A percentile compares a stretch with the other conserved stretches of the same genome.
phyloP scores from a whole-genome alignment of 495 filamentous ascomycete species.

The Penicillium soppii region DNA sequence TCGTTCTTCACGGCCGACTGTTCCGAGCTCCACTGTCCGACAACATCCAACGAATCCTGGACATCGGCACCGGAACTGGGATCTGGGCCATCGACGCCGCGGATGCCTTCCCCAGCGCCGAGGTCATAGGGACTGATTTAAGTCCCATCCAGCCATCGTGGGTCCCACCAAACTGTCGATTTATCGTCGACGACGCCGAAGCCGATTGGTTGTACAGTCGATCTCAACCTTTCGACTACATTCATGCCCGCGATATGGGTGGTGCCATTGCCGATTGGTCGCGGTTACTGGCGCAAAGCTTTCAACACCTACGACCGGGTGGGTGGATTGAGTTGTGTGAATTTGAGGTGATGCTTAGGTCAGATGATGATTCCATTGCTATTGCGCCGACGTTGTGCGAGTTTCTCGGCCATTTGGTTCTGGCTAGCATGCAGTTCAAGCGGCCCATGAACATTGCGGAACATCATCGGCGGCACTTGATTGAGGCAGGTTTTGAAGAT shows the following conservation, averaged over 20 bases:
- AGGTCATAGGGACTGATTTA: constrained; percentile 38
- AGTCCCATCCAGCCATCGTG: constrained; percentile 37
- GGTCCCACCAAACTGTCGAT: constrained; percentile 48
- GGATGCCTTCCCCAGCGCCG: constrained; percentile 55
- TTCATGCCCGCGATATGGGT: constrained; percentile 48
- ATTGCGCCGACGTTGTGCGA: constrained; percentile 31
- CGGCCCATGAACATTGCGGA: constrained; percentile 41
- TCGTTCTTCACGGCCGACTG: constrained; percentile 56
- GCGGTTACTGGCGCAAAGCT: constrained; percentile 34
- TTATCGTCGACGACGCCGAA: constrained; percentile 51
- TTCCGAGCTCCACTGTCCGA: constrained; percentile 57
- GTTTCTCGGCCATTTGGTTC: constrained; percentile 29
- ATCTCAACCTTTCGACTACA: constrained; percentile 43
- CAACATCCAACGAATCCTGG: constrained; percentile 60
- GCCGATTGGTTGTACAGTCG: constrained; percentile 48
- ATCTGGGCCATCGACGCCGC: constrained; percentile 63
- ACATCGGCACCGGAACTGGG: constrained; percentile 66
- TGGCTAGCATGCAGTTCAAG: constrained; percentile 37
- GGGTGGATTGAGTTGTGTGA: constrained; percentile 58
- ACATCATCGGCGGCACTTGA: constrained; percentile 27
- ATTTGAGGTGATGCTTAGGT: constrained; percentile 41
- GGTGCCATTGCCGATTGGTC: constrained; percentile 49
- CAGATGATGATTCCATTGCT: constrained; percentile 40
- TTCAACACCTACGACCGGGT: constrained; percentile 46
- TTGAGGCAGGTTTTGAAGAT: constrained; percentile 38